These are phyloP conservation scores for Fusarium illudens DNA, from an alignment of 2,329 filamentous ascomycete species.

Conservation along the genomic window DNA sequence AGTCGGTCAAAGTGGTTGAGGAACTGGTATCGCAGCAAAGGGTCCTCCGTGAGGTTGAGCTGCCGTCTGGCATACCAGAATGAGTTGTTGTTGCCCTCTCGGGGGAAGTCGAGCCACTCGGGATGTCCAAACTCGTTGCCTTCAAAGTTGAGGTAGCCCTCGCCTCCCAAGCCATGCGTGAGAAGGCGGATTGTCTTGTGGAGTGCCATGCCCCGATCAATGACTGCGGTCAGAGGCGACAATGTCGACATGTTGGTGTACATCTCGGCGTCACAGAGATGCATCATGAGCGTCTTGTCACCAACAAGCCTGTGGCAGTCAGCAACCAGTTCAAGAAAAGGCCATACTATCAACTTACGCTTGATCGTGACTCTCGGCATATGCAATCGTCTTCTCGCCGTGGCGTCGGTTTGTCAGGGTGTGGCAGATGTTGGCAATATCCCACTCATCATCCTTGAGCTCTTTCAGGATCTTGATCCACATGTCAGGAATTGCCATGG, in stretches of 20 bases:
- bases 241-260: constrained; percentile 97
- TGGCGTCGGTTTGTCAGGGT: constrained; percentile 93
- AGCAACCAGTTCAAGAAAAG: constrained; percentile 26
- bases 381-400: constrained; percentile 98
- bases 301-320: constrained; percentile 76
- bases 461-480: constrained; percentile 99
- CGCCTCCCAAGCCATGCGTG: constrained; percentile 89
- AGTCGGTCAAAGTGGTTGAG: constrained; percentile 92
- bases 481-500: constrained; percentile 98
- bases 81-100: constrained; percentile 89
- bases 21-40: constrained; percentile 85
- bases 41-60: constrained; percentile 89
- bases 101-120: constrained; percentile 98
- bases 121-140: constrained; percentile 99
- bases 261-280: constrained; percentile 95
- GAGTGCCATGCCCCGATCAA: constrained; percentile 88
- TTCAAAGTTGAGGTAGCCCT: constrained; percentile 98
- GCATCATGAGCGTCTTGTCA: constrained; percentile 97
- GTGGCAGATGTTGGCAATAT: constrained; percentile 83
- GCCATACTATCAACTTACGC: constrained; percentile 69
- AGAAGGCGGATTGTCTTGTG: constrained; percentile 98
- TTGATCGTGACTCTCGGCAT: constrained; percentile 97
- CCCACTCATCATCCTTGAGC: constrained; percentile 89
- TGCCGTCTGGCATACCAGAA: constrained; percentile 95
- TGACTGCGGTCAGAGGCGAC: constrained; percentile 83